Evolutionary conservation across 805 yeast genomes (phyloP).

Genomic region (Cyberlindnera subsufficiens): DNA sequence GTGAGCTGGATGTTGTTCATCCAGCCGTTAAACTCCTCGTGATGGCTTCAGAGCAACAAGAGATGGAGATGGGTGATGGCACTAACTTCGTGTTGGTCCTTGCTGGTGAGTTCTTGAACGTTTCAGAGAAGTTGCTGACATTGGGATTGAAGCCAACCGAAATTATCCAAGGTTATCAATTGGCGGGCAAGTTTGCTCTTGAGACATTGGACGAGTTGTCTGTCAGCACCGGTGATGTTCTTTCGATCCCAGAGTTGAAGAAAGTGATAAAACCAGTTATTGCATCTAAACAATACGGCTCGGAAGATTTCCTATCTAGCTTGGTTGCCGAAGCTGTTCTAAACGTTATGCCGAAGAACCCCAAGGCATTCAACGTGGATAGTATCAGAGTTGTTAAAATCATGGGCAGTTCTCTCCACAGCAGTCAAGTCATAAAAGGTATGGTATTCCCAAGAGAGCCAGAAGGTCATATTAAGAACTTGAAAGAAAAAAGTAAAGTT

Average conservation of each 20-base stretch:
- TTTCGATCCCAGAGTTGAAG: constrained; percentile 47
- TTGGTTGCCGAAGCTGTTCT: constrained; percentile 84
- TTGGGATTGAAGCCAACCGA: constrained; percentile 89
- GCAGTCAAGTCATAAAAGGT: constrained; percentile 83
- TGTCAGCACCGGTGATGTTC: constrained; percentile 54
- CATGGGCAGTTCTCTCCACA: constrained; percentile 79
- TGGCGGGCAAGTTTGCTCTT: constrained; percentile 75
- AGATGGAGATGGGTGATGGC: constrained; percentile 94
- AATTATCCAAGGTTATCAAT: constrained; percentile 84
- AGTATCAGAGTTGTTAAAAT: constrained; percentile 92
- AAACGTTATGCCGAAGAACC: constrained; percentile 64
- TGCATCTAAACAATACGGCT: constrained; percentile 89
- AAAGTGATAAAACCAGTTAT: constrained; percentile 83
- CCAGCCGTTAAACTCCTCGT: constrained; percentile 95
- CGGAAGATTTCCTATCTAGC: constrained; percentile 69
- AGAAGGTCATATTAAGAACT: constrained; percentile 79
- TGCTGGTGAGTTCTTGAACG: constrained; percentile 86
- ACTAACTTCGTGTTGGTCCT: constrained; percentile 86
- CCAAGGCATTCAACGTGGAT: constrained; percentile 77
- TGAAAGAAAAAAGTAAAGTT: constrained; percentile 64
- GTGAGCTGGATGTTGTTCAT: constrained; percentile 89
- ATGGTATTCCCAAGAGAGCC: constrained; percentile 98
- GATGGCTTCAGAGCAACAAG: constrained; percentile 97
- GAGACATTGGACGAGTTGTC: constrained; percentile 62
- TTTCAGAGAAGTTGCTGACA: constrained; percentile 78